These are phyloP conservation scores for Papiliotrema fonsecae DNA, from an alignment of 1,284 basidiomycete genomes.

Conservation along the genomic window DNA sequence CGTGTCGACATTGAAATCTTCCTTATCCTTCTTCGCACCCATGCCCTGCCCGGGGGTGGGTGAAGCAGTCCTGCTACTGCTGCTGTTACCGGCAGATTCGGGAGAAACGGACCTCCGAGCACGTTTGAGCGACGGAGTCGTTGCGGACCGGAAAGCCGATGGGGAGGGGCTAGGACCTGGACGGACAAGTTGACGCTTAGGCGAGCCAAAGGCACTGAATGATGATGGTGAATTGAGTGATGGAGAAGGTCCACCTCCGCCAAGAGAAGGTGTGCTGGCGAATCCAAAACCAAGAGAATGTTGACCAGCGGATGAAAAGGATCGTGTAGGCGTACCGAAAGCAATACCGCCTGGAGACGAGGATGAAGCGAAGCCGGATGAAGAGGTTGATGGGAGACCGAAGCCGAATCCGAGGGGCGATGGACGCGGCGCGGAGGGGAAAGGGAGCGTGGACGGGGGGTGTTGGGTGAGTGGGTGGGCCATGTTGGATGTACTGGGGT, in stretches of 20 bases:
- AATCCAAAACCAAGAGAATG: conserved; percentile 5
- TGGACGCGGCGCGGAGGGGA: conserved; percentile 34
- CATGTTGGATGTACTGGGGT: conserved; percentile 11
- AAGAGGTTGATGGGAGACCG: conserved; percentile 18
- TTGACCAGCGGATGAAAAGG: neutral
- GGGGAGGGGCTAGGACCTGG: neutral
- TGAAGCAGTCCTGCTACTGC: no score
- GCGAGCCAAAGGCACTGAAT: neutral
- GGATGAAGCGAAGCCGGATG: no score
- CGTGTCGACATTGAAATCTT: conserved; percentile 14
- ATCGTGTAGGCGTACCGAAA: neutral
- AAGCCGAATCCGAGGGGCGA: conserved; percentile 41
- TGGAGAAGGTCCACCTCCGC: neutral
- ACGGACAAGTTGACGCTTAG: neutral
- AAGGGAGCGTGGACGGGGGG: conserved; percentile 36
- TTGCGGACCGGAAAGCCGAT: neutral
- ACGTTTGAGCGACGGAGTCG: conserved; percentile 6
- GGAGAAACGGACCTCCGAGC: conserved; percentile 7
- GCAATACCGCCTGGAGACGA: conserved; percentile 2
- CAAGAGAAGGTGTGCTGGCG: neutral
- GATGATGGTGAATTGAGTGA: neutral
- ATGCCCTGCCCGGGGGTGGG: no score
- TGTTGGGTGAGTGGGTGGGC: conserved; percentile 44
- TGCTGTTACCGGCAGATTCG: conserved; percentile 9
- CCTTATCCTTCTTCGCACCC: conserved; percentile 9